Conservation (phyloP, 441 rosid genomes). For the Pelargonium fulgidum region DNA sequence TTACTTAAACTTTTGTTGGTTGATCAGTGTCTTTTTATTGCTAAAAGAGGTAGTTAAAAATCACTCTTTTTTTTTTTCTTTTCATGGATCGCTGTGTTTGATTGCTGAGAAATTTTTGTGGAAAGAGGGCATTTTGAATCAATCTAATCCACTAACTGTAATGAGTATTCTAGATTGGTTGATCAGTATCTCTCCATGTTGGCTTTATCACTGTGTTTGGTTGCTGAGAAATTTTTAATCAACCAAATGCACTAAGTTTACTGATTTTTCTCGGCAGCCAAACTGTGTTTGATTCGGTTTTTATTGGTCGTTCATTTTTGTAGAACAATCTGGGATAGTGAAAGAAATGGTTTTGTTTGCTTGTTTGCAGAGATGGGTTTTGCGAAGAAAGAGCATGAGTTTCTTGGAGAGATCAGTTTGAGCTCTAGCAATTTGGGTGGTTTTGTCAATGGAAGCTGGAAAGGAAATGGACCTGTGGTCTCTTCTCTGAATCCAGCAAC, state of each 20-base stretch:
- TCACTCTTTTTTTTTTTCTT: background rate
- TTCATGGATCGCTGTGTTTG: background rate
- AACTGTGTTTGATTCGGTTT: background rate
- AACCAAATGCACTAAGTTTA: background rate
- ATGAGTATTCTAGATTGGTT: background rate
- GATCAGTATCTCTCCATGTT: background rate
- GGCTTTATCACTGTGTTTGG: background rate
- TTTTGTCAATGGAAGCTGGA: conserved; percentile 70
- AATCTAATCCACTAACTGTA: background rate
- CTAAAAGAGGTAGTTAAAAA: background rate
- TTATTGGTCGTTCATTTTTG: background rate
- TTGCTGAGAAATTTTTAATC: background rate
- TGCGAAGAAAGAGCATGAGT: conserved; percentile 46
- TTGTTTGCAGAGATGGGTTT: conserved; percentile 55
- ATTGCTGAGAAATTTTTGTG: background rate
- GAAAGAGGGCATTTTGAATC: background rate
- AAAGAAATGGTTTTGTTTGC: background rate
- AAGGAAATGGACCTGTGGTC: conserved; percentile 57
- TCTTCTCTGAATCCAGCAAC: conserved; percentile 66
- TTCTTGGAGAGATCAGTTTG: conserved; percentile 76
- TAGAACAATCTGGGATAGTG: background rate
- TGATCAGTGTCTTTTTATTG: background rate
- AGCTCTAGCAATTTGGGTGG: conserved; percentile 56
- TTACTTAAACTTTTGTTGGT: background rate
- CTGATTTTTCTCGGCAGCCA: background rate